Conservation (phyloP, 1,139 yeast genomes). For the Protomyces macrosporus region DNA sequence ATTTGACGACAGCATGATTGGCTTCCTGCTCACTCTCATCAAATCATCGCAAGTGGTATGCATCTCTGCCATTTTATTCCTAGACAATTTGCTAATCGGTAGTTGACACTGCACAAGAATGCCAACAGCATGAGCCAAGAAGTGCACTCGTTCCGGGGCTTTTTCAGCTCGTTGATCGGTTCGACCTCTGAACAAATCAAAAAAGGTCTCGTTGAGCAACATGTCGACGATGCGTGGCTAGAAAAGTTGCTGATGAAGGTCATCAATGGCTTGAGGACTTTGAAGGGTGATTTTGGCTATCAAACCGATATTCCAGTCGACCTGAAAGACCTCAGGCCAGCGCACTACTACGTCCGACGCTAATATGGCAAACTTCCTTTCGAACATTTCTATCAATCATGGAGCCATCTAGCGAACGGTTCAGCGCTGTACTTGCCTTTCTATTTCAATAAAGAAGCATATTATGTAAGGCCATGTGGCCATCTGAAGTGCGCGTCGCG, state of each 20-base stretch:
- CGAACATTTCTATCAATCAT: not conserved
- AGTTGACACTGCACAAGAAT: slow-evolving; percentile 14
- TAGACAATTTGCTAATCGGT: not conserved
- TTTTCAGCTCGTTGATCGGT: not conserved
- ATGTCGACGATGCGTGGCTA: slow-evolving; percentile 23
- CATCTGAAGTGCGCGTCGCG: no score
- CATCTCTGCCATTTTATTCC: not conserved
- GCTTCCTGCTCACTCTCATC: slow-evolving; percentile 8
- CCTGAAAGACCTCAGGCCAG: slow-evolving; percentile 7
- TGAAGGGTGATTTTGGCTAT: slow-evolving; percentile 18
- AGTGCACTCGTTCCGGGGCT: slow-evolving; percentile 6
- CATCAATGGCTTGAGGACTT: slow-evolving; percentile 4
- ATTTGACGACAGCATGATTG: slow-evolving; percentile 12
- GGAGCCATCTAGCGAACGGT: not conserved
- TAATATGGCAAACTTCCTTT: not conserved
- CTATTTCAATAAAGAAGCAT: not conserved
- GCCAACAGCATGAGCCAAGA: slow-evolving; percentile 18
- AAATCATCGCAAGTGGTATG: slow-evolving; percentile 10
- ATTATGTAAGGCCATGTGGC: no score
- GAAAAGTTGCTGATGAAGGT: slow-evolving; percentile 14
- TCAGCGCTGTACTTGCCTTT: not conserved
- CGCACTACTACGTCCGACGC: not conserved
- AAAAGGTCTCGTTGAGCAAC: slow-evolving; percentile 14
- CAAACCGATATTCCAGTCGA: slow-evolving; percentile 12
- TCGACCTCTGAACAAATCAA: slow-evolving; percentile 18